Percentiles rank a stretch among this genome's conserved stretches.
These are phyloP conservation scores for Penicillium brasilianum DNA, from an alignment of 2,329 filamentous ascomycete genomes.

Conservation along the genomic window DNA sequence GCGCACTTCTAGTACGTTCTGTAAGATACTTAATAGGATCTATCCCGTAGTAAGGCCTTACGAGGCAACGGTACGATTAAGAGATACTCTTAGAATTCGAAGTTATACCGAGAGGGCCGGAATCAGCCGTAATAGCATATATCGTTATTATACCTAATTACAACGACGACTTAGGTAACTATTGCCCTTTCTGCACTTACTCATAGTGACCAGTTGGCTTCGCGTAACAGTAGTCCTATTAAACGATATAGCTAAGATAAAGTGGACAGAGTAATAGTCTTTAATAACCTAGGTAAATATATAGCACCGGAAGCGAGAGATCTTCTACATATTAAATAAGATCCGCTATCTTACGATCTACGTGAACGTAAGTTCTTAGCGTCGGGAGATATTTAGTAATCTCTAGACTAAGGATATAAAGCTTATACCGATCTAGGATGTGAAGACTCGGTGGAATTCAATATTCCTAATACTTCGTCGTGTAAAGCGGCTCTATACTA, in stretches of 20 bases:
- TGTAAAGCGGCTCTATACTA: neutral
- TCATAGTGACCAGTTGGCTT: no score
- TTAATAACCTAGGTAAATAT: neutral
- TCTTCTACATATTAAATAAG: neutral
- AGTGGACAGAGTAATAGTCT: neutral
- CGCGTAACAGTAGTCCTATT: slow-evolving; percentile 4
- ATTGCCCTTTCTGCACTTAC: no score
- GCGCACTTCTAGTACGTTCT: no score
- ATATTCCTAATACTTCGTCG: slow-evolving; percentile 3
- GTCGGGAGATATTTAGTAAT: neutral
- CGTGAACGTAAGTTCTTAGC: neutral
- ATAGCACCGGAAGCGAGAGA: neutral
- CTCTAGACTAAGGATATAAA: neutral
- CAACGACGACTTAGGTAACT: no score
- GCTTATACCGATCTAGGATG: neutral
- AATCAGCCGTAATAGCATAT: no score
- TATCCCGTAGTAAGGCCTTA: no score
- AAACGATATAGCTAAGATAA: slow-evolving; percentile 6
- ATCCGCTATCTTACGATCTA: neutral
- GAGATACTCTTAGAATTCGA: no score
- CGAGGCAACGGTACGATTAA: no score
- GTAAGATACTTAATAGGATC: no score
- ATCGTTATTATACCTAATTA: no score
- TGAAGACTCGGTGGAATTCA: neutral
- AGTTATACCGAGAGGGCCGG: no score